Base-by-base conservation (phyloP, 495 filamentous ascomycete genomes). In the Amphirosellinia nigrospora region DNA sequence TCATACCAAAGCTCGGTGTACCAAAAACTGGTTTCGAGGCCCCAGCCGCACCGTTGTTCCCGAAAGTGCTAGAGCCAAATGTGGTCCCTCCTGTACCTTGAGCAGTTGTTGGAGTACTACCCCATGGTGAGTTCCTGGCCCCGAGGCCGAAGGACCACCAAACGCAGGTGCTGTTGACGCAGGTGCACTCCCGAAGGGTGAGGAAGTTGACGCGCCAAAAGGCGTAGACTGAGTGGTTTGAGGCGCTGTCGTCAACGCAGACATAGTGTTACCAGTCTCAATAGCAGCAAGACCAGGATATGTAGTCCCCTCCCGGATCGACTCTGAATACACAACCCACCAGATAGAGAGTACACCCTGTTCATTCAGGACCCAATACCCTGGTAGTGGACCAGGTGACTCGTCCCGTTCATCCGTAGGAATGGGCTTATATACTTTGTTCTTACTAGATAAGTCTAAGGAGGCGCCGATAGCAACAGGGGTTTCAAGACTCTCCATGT, bases 311-410 rank as follows among this genome's bases (percentile, higher is more conserved):
- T 89, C 83, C 59, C 90, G 86, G 65, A 99, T 89, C 2, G 96
- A 91, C 34, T 97, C 94, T 43, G 90, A 87, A 77, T 98, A 97
- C 45, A 98, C 83, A 60, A 98, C 81, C 90, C 94, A 97, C 96
- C 96, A 99, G 23, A 90, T 84, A 28, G 86, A 86, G 9, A 99
- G 83, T 11, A 96, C 82, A 36, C 96, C 96, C 72, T 98, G 93
- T 75, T 97, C 89, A 69, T 96, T 98, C 4, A 99, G 85, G 39
- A 94, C 86, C 83, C 96, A 88, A 16, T 97, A 78, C 3, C 91
- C 93, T 2, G 96, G 96, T n/a, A 97, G 78, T 19, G 96, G 96
- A 2, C 90, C 90, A 15, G 89, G 86, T 3, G 94, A 94, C 46
- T 83, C 79, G 64, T 95, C 88, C 15, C 88, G 79, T 56, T 94